Conservation (phyloP, 331 rosid genomes). For the Malus hybrid region DNA sequence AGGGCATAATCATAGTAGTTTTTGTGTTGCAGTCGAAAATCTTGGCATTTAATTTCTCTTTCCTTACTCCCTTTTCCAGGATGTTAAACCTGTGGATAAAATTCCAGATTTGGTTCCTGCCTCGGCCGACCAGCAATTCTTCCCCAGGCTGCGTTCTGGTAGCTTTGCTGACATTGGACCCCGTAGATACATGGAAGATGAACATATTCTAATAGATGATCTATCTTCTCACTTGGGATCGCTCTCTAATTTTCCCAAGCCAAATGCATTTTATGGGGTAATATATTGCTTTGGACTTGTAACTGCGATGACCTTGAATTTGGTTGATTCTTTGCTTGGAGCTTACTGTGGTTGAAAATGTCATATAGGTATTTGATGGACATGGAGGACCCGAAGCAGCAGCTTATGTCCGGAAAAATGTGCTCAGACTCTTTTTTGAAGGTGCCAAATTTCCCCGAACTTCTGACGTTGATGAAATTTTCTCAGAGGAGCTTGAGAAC, state of each 20-base stretch:
- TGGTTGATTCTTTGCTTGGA: not conserved
- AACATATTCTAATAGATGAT: constrained; percentile 85
- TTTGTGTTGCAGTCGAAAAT: not conserved
- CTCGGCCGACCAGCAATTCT: constrained; percentile 30
- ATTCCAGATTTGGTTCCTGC: constrained; percentile 40
- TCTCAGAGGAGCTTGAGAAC: constrained; percentile 57
- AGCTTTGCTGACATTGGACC: constrained; percentile 91
- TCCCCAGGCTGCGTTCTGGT: constrained; percentile 81
- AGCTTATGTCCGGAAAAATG: constrained; percentile 60
- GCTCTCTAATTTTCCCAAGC: constrained; percentile 53
- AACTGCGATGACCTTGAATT: not conserved
- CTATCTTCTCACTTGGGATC: constrained; percentile 62
- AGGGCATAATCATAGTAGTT: not conserved
- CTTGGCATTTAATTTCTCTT: constrained; percentile 18
- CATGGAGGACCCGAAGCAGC: constrained; percentile 99
- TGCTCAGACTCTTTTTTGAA: constrained; percentile 64
- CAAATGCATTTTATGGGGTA: constrained; percentile 97
- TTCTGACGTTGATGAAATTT: constrained; percentile 43
- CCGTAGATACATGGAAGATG: constrained; percentile 95
- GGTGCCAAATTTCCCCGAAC: constrained; percentile 63
- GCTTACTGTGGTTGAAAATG: constrained; percentile 9
- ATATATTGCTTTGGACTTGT: constrained; percentile 1
- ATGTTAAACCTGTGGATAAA: constrained; percentile 34
- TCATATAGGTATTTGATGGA: constrained; percentile 82
- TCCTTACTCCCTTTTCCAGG: constrained; percentile 33